Evolutionary conservation across 805 yeast genomes (phyloP).

Genomic region (Kazachstania taianensis): DNA sequence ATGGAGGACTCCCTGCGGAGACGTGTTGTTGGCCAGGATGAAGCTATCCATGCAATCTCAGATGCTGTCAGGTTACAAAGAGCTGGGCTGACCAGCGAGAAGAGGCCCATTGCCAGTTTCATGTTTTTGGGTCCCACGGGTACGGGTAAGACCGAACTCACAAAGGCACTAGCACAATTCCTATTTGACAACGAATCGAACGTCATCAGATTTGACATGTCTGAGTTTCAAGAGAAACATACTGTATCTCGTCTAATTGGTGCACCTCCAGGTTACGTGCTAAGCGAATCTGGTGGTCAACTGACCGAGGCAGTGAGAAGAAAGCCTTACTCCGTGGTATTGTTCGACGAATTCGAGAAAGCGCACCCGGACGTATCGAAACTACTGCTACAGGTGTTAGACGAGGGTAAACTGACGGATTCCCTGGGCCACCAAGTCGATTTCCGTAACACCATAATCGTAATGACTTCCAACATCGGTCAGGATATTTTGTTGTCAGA

Average conservation of each 20-base stretch:
- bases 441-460: slow-evolving; percentile 87
- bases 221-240: slow-evolving; percentile 94
- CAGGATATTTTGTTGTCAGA: slow-evolving; percentile 78
- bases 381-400: slow-evolving; percentile 79
- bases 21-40: slow-evolving; percentile 91
- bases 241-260: slow-evolving; percentile 86
- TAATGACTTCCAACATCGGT: slow-evolving; percentile 95
- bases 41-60: slow-evolving; percentile 79
- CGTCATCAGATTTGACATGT: slow-evolving; percentile 91
- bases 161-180: slow-evolving; percentile 86
- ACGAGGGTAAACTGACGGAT: slow-evolving; percentile 91
- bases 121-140: slow-evolving; percentile 98
- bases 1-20: slow-evolving; percentile 75
- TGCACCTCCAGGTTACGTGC: slow-evolving; percentile 97
- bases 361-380: slow-evolving; percentile 96
- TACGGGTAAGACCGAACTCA: slow-evolving; percentile 94
- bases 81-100: slow-evolving; percentile 91
- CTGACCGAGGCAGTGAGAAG: slow-evolving; percentile 92
- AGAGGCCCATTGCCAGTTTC: slow-evolving; percentile 92
- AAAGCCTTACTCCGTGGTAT: slow-evolving; percentile 85
- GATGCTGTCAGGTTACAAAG: slow-evolving; percentile 94
- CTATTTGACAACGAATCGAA: slow-evolving; percentile 81
- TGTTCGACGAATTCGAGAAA: slow-evolving; percentile 94
- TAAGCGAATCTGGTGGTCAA: slow-evolving; percentile 90
- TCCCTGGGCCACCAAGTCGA: slow-evolving; percentile 92